These are phyloP conservation scores for Trichoderma sp. DNA, from an alignment of 2,329 filamentous ascomycete species.

Conservation along the genomic window DNA sequence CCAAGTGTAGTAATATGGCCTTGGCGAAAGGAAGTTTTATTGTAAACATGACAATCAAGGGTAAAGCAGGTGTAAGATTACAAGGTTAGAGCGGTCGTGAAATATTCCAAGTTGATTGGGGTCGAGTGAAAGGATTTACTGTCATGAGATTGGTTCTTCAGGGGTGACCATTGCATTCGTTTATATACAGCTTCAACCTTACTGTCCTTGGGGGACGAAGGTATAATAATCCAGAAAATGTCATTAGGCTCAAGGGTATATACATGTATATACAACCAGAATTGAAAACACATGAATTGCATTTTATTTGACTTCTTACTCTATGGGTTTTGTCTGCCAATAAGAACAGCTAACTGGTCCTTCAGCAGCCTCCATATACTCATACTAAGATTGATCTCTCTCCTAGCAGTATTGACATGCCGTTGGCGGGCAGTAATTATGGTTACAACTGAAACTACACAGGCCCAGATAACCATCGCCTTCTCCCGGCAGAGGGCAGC, in stretches of 20 bases:
- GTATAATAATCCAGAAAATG: neutral
- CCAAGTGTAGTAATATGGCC: neutral
- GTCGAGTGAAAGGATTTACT: no score
- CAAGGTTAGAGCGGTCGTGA: no score
- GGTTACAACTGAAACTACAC: constrained; percentile 49
- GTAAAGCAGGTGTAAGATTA: no score
- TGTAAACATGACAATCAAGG: no score
- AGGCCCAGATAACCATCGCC: constrained; percentile 44
- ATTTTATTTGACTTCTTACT: no score
- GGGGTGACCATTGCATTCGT: neutral
- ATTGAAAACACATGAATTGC: neutral
- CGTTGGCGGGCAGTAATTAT: constrained; percentile 39
- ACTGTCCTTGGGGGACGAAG: neutral
- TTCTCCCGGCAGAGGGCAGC: constrained; percentile 37
- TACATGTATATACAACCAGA: neutral
- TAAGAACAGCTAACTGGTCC: no score
- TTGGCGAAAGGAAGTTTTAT: no score
- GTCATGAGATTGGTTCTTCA: neutral
- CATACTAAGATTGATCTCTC: neutral
- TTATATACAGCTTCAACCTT: neutral
- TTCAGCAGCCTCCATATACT: neutral
- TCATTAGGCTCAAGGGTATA: neutral
- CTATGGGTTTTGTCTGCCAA: neutral
- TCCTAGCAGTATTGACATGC: constrained; percentile 30
- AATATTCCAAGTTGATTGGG: no score